These are phyloP conservation scores for Turnera subulata DNA, from an alignment of 345 rosid species.

Conservation along the genomic window DNA sequence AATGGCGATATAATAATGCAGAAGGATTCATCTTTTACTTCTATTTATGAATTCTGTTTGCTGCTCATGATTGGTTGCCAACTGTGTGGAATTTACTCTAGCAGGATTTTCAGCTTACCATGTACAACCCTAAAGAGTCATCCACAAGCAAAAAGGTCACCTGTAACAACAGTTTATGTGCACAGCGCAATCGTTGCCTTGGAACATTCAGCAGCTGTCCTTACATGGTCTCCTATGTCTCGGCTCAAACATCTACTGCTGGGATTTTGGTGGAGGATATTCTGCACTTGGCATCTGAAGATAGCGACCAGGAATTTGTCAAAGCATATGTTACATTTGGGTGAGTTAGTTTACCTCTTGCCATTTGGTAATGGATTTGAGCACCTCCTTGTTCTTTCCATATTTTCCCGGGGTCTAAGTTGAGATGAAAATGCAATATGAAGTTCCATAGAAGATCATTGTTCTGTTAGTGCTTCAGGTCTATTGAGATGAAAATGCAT, in stretches of 20 bases:
- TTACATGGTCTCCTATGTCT: conserved; percentile 68
- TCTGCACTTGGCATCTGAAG: conserved; percentile 59
- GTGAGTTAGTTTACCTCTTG: conserved; percentile 29
- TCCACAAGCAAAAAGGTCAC: conserved; percentile 69
- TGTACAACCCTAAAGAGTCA: conserved; percentile 64
- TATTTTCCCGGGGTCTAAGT: conserved; percentile 1
- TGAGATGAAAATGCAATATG: conserved; percentile 26
- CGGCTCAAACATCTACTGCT: conserved; percentile 79
- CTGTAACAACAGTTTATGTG: conserved; percentile 62
- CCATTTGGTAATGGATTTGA: not conserved
- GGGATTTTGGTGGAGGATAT: conserved; percentile 79
- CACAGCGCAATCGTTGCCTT: conserved; percentile 53
- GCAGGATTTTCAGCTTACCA: conserved; percentile 72
- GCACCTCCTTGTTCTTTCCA: not conserved
- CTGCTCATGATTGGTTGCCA: conserved; percentile 11
- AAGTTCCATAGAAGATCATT: conserved; percentile 34
- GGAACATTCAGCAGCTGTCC: conserved; percentile 77
- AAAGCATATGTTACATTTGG: conserved; percentile 70
- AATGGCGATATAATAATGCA: not conserved
- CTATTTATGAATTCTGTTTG: not conserved
- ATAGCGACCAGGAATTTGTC: conserved; percentile 38
- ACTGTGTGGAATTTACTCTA: conserved; percentile 3
- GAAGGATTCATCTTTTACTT: conserved; percentile 1
- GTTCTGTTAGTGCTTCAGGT: not conserved
- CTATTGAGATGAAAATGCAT: conserved; percentile 25